Evolutionary conservation across 148 eudicot genomes (phyloP), one percentile per base, ranked within the genome.

Genomic region (Camellia sinensis): DNA sequence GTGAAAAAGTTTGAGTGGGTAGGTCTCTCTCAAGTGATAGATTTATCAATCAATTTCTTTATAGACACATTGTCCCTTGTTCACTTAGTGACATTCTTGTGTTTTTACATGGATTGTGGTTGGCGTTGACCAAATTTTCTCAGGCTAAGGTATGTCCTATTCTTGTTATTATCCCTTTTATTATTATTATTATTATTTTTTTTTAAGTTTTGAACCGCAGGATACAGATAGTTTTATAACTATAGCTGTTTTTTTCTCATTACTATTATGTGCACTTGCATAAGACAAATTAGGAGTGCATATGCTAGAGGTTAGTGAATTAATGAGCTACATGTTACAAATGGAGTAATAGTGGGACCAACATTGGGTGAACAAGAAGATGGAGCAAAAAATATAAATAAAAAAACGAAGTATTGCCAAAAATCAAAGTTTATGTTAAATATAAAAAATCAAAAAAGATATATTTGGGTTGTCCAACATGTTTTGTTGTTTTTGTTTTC

Each of bases 1-100:
- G 95, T 89, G 89, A 85, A 87, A 78, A 89, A 89, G 83, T 83
- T 92, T 83, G 91, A 92, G 22, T 86, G 83, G 89, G 98, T 92
- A 85, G 89, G 89, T 83, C 56, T 83, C 52, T 44, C 46, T 8
- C 21, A n/a, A 43, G 57, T 70, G 54, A 15, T 82, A 73, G 29
- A 21, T 69, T 14, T 45, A 56, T 53, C 44, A 6, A 54, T 3
- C 46, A n/a, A n/a, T n/a, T n/a, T 46, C 40, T 44, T 69, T 54
- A 18, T 64, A 29, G 14, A 21, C 12, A 7, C 78, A 14, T 64
- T 71, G 44, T 56, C 7, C 61, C n/a, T 7, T 59, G n/a, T 53
- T 82, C 14, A 80, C 86, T 86, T 54, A 85, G 76, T 54, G 22
- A 17, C 73, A 5, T 60, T 71, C 45, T 72, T 78, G 69, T 61